Evolutionary conservation across 2,329 filamentous ascomycete genomes (phyloP).

Genomic region (Hymenoscyphus linearis): DNA sequence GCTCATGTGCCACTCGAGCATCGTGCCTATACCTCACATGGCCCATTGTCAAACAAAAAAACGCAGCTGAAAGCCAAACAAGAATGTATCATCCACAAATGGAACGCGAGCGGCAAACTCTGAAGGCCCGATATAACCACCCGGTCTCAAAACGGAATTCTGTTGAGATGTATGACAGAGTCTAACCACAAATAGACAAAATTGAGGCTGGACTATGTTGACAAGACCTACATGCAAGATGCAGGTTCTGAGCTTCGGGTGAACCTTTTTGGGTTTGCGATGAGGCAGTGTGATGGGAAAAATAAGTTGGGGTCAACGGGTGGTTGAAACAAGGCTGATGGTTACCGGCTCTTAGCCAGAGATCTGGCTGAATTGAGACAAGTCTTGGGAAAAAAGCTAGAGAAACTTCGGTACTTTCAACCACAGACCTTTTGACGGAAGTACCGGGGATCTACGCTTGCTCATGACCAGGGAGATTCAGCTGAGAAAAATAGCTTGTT

Average conservation of each 20-base stretch:
- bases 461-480: not conserved
- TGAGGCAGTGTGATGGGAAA: constrained; percentile 3
- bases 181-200: not conserved
- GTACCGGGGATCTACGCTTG: not conserved
- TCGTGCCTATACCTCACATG: not conserved
- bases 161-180: not conserved
- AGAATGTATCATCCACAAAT: not conserved
- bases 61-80: not conserved
- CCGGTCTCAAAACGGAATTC: not conserved
- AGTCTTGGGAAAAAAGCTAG: not conserved
- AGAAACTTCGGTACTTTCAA: not conserved
- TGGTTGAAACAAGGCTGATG: not conserved
- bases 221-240: not conserved
- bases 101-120: constrained; percentile 3
- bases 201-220: constrained; percentile 5
- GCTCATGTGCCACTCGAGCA: not conserved
- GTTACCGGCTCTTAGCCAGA: constrained; percentile 6
- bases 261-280: constrained; percentile 7
- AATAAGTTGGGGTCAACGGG: not conserved
- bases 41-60: not conserved
- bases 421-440: not conserved
- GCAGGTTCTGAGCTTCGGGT: constrained; percentile 5
- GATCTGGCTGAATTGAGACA: constrained; percentile 6
- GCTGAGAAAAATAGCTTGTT: not conserved
- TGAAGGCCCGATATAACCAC: constrained; percentile 1